A percentile compares a stretch with the other conserved stretches of the same genome.
Evolutionary conservation across 345 rosid genomes (phyloP).

Genomic region (Physaria fendleri): DNA sequence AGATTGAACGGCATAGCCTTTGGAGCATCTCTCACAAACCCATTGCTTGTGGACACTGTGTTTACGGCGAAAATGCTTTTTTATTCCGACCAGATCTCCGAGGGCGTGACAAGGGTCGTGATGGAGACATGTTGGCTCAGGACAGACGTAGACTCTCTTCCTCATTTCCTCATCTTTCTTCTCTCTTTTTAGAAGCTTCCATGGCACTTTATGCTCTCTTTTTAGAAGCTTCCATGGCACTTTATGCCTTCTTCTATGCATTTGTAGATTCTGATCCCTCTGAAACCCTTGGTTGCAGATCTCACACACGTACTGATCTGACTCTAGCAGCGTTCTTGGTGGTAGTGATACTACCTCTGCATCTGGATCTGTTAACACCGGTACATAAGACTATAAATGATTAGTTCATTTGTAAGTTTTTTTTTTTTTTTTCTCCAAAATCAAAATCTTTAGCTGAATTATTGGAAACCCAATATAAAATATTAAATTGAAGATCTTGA

Average conservation of each 20-base stretch:
- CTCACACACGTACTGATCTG: slow-evolving; percentile 93
- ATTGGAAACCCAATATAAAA: slow-evolving; percentile 6
- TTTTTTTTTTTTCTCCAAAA: neutral
- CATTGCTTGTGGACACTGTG: no score
- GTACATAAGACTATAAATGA: neutral
- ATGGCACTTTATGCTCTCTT: no score
- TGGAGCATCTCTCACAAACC: no score
- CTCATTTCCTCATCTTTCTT: slow-evolving; percentile 46
- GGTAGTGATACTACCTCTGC: slow-evolving; percentile 89
- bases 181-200: no score
- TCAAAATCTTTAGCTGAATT: neutral
- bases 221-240: slow-evolving; percentile 97
- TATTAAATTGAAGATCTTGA: no score
- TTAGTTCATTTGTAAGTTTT: neutral
- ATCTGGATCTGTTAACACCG: slow-evolving; percentile 72
- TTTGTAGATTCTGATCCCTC: slow-evolving; percentile 94
- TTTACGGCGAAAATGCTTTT: no score
- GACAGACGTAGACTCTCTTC: slow-evolving; percentile 87
- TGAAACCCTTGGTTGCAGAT: slow-evolving; percentile 98
- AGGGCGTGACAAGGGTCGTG: no score
- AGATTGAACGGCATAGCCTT: no score
- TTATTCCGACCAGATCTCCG: no score
- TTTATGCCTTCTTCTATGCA: slow-evolving; percentile 93
- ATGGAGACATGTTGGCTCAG: slow-evolving; percentile 87
- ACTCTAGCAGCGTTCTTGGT: slow-evolving; percentile 81